Evolutionary conservation across 139 green algal genomes (phyloP), one percentile per base, ranked within the genome.

Genomic region (Tetratostichococcus sp.): DNA sequence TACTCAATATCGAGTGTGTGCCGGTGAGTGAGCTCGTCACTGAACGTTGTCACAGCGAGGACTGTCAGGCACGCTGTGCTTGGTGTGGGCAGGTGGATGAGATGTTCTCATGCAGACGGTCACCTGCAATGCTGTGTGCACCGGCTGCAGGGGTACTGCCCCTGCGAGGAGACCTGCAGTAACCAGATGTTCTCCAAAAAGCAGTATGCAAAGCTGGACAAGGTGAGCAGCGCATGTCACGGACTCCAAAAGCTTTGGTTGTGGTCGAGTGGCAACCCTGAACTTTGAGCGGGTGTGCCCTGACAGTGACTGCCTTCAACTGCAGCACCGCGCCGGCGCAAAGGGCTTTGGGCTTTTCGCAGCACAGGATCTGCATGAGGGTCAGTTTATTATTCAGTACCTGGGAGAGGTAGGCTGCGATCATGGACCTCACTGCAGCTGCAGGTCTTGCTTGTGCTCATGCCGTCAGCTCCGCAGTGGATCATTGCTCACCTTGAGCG

Each of bases 301-400:
- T n/a, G n/a, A n/a, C n/a, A n/a, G n/a, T 50, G 39, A 6, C 6
- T 50, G 39, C 68, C 35, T 35, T 1, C 62, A 35, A 3, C 62
- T 78, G 73, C 89, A 96, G 86, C 71, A 74, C n/a, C 84, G 92
- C 2, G 90, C 90, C 8, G 92, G 94, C 1, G 75, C 84, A 23
- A 98, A 97, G 83, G 93, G 94, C 28, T 96, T 95, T 84, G 94
- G 94, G 0, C 84, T 97, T 50, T 97, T 94, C 75, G 76, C 89
- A 0, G 59, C 79, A 14, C 70, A 94, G 74, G 85, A 89, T 78
- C 79, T 97, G 34, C 83, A 83, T 43, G 86, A 83, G 35, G 94
- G 94, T 17, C 78, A 94, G 74, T 98, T 99, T 82, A 83, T 99
- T 35, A 94, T 98, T 28, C 94, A 99, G 81, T 99, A 99, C 83